Percentiles rank a stretch among this genome's conserved stretches.
Evolutionary conservation across 306 rosid genomes (phyloP).

Genomic region (Rosa chinensis): DNA sequence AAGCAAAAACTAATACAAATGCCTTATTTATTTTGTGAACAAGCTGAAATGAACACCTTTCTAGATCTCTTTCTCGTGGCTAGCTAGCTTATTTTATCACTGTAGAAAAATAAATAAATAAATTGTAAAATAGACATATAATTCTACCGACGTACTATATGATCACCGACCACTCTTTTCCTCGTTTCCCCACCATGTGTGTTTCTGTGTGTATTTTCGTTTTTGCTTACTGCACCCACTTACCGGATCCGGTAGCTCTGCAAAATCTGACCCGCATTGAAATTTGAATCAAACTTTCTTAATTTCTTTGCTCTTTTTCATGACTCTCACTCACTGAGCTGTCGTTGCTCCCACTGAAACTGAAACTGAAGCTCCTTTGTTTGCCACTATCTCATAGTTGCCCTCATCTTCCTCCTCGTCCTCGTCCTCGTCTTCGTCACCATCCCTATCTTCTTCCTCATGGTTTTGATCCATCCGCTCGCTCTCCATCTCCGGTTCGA

Average conservation of each 20-base stretch:
- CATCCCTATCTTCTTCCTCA: conserved; percentile 38
- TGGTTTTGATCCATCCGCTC: conserved; percentile 4
- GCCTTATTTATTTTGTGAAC: neutral
- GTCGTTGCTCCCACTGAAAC: conserved; percentile 42
- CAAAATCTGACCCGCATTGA: conserved; percentile 20
- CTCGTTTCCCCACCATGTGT: conserved; percentile 27
- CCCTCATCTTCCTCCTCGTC: conserved; percentile 49
- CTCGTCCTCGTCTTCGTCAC: conserved; percentile 50
- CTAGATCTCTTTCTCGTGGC: conserved; percentile 22
- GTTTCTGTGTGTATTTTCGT: conserved; percentile 20
- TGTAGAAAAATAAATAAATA: conserved; percentile 60
- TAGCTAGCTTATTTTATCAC: conserved; percentile 49
- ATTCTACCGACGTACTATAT: conserved; percentile 31
- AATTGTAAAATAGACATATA: conserved; percentile 48
- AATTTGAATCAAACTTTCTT: conserved; percentile 9
- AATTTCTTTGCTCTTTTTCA: neutral
- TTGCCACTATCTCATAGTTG: conserved; percentile 64
- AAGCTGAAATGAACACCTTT: neutral
- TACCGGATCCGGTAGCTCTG: conserved; percentile 14
- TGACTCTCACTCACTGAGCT: conserved; percentile 25
- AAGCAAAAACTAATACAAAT: neutral
- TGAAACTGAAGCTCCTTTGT: conserved; percentile 37
- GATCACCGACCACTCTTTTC: neutral
- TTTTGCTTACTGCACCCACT: neutral
- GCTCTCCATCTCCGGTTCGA: neutral